Evolutionary conservation across 2,329 filamentous ascomycete species (phyloP).

Genomic region (Cryphonectria carpinicola): DNA sequence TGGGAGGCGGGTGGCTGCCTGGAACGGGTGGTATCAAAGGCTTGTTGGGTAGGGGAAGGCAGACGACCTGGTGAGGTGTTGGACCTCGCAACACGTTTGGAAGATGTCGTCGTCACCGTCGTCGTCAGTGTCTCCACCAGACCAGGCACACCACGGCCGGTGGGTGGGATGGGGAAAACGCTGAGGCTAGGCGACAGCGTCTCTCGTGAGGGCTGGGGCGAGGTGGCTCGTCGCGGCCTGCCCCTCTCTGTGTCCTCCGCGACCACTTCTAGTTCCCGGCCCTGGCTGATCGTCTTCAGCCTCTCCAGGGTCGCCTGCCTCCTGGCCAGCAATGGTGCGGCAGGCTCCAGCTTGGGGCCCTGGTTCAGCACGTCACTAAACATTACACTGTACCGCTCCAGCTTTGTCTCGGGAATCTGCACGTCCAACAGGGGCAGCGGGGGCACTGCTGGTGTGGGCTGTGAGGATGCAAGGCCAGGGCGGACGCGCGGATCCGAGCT

Average conservation of each 20-base stretch:
- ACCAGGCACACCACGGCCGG: constrained; percentile 28
- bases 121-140: constrained; percentile 31
- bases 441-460: constrained; percentile 16
- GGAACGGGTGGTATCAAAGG: constrained; percentile 37
- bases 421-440: constrained; percentile 64
- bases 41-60: constrained; percentile 46
- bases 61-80: constrained; percentile 59
- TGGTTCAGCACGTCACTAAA: constrained; percentile 74
- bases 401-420: constrained; percentile 76
- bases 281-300: constrained; percentile 53
- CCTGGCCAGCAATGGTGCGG: constrained; percentile 54
- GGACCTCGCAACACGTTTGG: constrained; percentile 51
- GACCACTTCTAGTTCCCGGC: constrained; percentile 24
- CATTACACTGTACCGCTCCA: constrained; percentile 96
- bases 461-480: constrained; percentile 11
- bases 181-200: constrained; percentile 50
- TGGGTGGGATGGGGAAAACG: constrained; percentile 47
- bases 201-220: constrained; percentile 45
- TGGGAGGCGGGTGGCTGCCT: constrained; percentile 3
- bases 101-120: constrained; percentile 29
- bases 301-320: constrained; percentile 63
- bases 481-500: constrained; percentile 30
- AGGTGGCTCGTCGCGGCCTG: constrained; percentile 50
- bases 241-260: constrained; percentile 42
- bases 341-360: constrained; percentile 35